Percentiles rank a stretch among this genome's conserved stretches.
Conservation (phyloP, 805 yeast species). For the Monosporozyma yasuniensis region DNA sequence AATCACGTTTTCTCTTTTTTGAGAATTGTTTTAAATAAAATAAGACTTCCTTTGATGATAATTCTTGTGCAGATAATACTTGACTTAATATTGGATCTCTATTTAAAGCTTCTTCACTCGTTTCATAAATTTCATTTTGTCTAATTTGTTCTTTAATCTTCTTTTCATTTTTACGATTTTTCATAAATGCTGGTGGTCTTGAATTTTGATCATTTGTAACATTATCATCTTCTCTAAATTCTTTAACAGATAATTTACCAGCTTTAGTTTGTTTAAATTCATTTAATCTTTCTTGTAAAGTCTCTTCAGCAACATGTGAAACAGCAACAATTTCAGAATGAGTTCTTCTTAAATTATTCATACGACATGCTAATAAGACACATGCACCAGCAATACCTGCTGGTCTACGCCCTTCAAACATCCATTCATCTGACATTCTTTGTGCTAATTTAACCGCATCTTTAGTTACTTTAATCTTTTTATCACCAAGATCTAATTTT, state of each 20-base stretch:
- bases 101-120: constrained; percentile 33
- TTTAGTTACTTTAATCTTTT: constrained; percentile 61
- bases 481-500: constrained; percentile 69
- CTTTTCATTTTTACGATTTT: constrained; percentile 47
- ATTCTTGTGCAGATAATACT: constrained; percentile 36
- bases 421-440: constrained; percentile 92
- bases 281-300: constrained; percentile 79
- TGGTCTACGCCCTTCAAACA: constrained; percentile 92
- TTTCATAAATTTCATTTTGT: constrained; percentile 20
- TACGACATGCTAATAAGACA: constrained; percentile 83
- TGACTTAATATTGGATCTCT: constrained; percentile 38
- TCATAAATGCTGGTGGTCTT: constrained; percentile 76
- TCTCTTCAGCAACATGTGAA: constrained; percentile 90
- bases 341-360: constrained; percentile 88
- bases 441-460: constrained; percentile 85
- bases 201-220: constrained; percentile 23
- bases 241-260: constrained; percentile 61
- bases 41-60: constrained; percentile 39
- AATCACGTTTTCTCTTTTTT: constrained; percentile 22
- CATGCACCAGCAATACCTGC: constrained; percentile 99
- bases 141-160: constrained; percentile 31
- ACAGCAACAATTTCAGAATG: constrained; percentile 92
- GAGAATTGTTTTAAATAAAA: constrained; percentile 29
- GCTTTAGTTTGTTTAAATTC: constrained; percentile 78
- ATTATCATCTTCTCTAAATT: constrained; percentile 47